These are phyloP conservation scores for Nannochloris sp. DNA, from an alignment of 139 green algal genomes.

Conservation along the genomic window DNA sequence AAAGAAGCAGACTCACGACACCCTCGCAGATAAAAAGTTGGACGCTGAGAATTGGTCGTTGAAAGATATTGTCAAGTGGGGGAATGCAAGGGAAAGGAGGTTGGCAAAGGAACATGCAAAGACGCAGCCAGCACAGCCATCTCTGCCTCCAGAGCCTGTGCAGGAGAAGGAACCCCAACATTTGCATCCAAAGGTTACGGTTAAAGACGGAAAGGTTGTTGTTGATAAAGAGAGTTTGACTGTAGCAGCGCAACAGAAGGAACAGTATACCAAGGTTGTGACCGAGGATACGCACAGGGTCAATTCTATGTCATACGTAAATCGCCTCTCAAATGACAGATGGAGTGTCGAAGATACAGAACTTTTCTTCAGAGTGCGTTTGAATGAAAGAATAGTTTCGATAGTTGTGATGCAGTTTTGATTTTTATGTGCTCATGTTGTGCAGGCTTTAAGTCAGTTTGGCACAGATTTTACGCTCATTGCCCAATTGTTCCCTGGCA, in stretches of 20 bases:
- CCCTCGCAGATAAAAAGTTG: constrained; percentile 4
- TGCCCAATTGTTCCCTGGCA: constrained; percentile 49
- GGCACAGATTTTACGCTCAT: constrained; percentile 73
- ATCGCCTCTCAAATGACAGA: constrained; percentile 35
- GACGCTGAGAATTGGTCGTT: constrained; percentile 8
- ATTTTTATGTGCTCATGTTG: neutral
- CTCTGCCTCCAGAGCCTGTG: neutral
- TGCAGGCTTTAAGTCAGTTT: constrained; percentile 47
- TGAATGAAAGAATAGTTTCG: constrained; percentile 8
- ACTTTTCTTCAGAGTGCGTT: constrained; percentile 54
- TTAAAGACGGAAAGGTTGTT: constrained; percentile 45
- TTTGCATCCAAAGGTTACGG: constrained; percentile 31
- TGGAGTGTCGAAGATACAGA: constrained; percentile 56
- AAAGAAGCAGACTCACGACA: neutral
- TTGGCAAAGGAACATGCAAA: neutral
- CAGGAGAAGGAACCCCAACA: neutral
- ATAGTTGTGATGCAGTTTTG: neutral
- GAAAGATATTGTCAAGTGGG: constrained; percentile 10
- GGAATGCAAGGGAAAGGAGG: constrained; percentile 2
- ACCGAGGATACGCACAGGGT: constrained; percentile 28
- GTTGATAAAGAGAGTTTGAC: constrained; percentile 39
- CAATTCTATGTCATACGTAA: constrained; percentile 47
- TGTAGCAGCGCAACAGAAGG: constrained; percentile 40
- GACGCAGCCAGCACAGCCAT: neutral
- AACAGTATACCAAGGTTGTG: constrained; percentile 29